Percentiles rank a stretch among this genome's conserved stretches.
Conservation (phyloP, 768 basidiomycete genomes). For the Amanita pallidorosea region DNA sequence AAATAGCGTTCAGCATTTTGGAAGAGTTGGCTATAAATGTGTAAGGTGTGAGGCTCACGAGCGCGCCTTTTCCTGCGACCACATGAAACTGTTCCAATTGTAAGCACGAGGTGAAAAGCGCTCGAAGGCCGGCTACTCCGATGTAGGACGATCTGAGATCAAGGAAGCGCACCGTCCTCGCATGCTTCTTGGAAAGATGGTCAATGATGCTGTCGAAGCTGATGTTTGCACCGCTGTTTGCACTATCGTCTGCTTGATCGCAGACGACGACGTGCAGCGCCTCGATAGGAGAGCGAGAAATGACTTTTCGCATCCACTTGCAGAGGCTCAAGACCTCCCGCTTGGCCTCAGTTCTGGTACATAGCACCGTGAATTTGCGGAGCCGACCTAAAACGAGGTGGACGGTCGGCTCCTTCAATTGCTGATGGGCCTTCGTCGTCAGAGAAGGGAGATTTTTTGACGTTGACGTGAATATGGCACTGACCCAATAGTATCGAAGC, state of each 20-base stretch:
- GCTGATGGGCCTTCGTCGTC: conserved; percentile 14
- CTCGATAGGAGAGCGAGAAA: conserved; percentile 23
- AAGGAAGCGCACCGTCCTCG: conserved; percentile 20
- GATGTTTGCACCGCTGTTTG: conserved; percentile 7
- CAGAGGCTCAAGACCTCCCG: conserved; percentile 21
- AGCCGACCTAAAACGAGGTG: conserved; percentile 14
- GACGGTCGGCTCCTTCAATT: conserved; percentile 26
- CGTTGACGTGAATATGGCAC: conserved; percentile 7
- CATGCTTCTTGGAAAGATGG: conserved; percentile 26
- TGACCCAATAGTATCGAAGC: conserved; percentile 42
- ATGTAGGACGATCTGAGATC: conserved; percentile 22
- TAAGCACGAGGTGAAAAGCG: conserved; percentile 19
- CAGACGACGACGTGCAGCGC: conserved; percentile 17
- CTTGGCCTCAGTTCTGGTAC: conserved; percentile 11
- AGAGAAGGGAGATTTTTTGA: neutral
- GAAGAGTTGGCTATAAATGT: neutral
- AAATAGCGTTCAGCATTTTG: neutral
- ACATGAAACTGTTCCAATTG: conserved; percentile 25
- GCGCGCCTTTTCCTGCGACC: conserved; percentile 16
- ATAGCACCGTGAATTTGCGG: conserved; percentile 15
- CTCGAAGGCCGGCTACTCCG: conserved; percentile 14
- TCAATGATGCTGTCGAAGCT: conserved; percentile 26
- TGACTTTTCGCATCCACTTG: conserved; percentile 29
- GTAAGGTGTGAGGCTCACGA: conserved; percentile 20
- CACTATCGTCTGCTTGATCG: conserved; percentile 15